Base-by-base conservation (phyloP, 2,329 filamentous ascomycete species). In the Xylaria digitata region DNA sequence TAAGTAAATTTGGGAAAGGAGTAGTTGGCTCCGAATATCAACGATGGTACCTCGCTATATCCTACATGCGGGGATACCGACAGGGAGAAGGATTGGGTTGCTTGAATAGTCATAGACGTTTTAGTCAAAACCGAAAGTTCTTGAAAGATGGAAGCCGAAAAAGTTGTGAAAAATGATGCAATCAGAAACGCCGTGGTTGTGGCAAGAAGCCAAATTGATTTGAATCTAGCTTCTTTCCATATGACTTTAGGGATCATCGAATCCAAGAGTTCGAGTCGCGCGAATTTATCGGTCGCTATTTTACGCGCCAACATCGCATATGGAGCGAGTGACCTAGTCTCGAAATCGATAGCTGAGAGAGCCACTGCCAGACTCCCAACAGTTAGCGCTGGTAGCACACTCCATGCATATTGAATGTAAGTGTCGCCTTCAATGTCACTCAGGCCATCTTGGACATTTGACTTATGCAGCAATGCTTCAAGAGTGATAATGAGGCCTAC, bases 141-240 rank as follows among this genome's bases (percentile, higher is more conserved):
- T 23, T 65, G 62, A 8, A 65, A 65, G 1, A 65, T 9, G 8
- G 62, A 65, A 2, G 42, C 62, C 2, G 62, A 65, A 1, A 65
- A 49, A 9, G 48, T 65, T 0, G 62, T 49, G 21, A 65, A 65
- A 23, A 61, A 50, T 1, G 62, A 65, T 11, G 62, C 55, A 2
- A 65, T 1, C 5, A 65, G 55, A 11, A 61, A 1, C 6, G 56
- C 55, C n/a, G 56, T 55, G 7, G 55, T 65, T 5, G 56, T 54
- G 5, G 40, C 23, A 6, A 60, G 30, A 15, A 34, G 34, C 62
- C 56, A 61, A 1, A 30, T 30, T 2, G 15, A 32, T 23, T 17
- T 37, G 2, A 65, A 6, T 26, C 7, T 59, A 13, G 21, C 0
- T 32, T 63, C 53, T 46, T 15, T 30, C 32, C 32, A 34, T 9